A percentile compares a stretch with the other conserved stretches of the same genome.
These are phyloP conservation scores for Exophiala calicioides DNA, from an alignment of 2,329 filamentous ascomycete species.

Conservation along the genomic window DNA sequence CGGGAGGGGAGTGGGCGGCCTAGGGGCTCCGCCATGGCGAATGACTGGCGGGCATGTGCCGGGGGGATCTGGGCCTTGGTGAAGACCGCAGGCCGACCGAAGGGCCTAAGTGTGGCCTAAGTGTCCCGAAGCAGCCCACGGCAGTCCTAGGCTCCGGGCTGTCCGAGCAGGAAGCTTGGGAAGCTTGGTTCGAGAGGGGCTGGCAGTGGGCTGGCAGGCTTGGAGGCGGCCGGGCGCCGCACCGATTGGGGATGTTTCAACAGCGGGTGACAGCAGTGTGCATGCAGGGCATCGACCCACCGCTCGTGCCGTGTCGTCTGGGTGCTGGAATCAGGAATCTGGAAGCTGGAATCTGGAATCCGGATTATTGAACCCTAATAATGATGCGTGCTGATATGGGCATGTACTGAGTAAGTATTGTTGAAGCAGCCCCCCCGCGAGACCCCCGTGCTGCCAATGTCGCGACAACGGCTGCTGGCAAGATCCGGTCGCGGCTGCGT, in stretches of 20 bases:
- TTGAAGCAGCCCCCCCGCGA: too few species aligned
- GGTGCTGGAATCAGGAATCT: too few species aligned
- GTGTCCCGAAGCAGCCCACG: too few species aligned
- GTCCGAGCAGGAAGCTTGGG: conserved; percentile 6
- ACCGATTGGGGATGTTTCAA: conserved; percentile 29
- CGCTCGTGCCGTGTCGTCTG: conserved; percentile 9
- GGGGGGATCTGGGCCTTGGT: conserved; percentile 12
- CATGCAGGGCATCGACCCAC: conserved; percentile 20
- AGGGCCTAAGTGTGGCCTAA: too few species aligned
- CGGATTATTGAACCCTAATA: too few species aligned
- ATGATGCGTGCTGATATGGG: too few species aligned
- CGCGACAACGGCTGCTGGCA: conserved; percentile 8
- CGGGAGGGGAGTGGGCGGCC: conserved; percentile 13
- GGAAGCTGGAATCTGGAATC: too few species aligned
- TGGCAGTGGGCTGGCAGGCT: conserved; percentile 21
- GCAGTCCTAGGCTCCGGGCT: conserved; percentile 1
- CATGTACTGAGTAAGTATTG: too few species aligned
- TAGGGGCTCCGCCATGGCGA: conserved; percentile 21
- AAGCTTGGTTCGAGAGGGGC: conserved; percentile 23
- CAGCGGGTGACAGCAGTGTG: conserved; percentile 14
- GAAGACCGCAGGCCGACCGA: conserved; percentile 14
- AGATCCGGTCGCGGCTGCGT: conserved; percentile 18
- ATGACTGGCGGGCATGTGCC: conserved; percentile 22
- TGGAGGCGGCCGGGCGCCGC: conserved; percentile 1
- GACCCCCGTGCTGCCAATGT: too few species aligned